Base-by-base conservation (phyloP, 1,284 basidiomycete species). In the Cutaneotrichosporon sp. region DNA sequence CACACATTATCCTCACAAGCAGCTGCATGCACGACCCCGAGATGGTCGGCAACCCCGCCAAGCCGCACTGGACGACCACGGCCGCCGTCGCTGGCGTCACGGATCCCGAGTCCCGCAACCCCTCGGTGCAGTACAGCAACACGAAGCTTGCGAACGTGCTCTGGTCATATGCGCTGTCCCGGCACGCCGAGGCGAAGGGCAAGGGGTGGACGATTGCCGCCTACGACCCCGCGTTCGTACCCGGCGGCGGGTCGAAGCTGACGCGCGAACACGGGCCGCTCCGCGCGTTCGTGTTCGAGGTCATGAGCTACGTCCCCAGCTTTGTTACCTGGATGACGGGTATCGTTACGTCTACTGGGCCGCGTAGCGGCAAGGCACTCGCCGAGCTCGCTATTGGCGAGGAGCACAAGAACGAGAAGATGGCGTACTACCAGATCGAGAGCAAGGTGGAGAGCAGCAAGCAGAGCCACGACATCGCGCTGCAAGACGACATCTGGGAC, bases 401-500 rank as follows among this genome's bases (percentile, higher is more conserved):
- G n/a, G 36, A 52, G 31, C 68, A 58, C 38, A 55, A 29, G 24
- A 59, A 52, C 9, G 52, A 52, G 47, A 65, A 27, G 18, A 68
- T 66, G 29, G 65, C 58, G 54, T 67, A 65, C 50, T 60, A 54
- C 52, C 51, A 47, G 27, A 51, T 66, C 36, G 36, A 50, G 7
- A 53, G 57, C 24, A 59, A 51, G 38, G 54, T 54, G 45, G 62
- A 60, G 36, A 57, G 57, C 20, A 67, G 66, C 52, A 57, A 63
- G 33, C 50, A 58, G 46, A 56, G 54, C 34, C 38, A 63, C 43
- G 62, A 66, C 31, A 42, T 33, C 33, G 52, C 27, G 16, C 13
- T 60, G 18, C 66, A 71, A 61, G 62, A 69, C n/a, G 69, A 68
- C 34, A 43, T 67, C 14, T 69, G 65, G 66, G 62, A 67, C 20